These are phyloP conservation scores for Neoboletus subvelutipes DNA, from an alignment of 768 basidiomycete species.

Conservation along the genomic window DNA sequence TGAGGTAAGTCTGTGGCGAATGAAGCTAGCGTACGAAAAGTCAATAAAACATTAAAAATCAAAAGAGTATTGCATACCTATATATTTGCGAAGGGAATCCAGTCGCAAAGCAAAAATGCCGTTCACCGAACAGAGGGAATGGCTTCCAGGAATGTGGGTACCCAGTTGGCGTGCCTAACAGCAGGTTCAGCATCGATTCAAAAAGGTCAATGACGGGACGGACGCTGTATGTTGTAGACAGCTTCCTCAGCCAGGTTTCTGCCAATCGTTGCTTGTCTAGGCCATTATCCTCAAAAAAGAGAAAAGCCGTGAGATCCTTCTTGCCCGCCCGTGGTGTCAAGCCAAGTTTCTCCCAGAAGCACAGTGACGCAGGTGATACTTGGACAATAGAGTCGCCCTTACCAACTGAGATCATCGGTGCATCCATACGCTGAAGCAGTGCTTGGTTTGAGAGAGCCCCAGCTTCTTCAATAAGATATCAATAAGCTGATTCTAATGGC, in stretches of 20 bases:
- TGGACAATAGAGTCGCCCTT: slow-evolving; percentile 72
- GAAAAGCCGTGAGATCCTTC: slow-evolving; percentile 69
- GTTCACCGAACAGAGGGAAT: slow-evolving; percentile 44
- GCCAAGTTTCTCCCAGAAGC: slow-evolving; percentile 87
- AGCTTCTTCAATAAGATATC: slow-evolving; percentile 1
- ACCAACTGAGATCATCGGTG: slow-evolving; percentile 62
- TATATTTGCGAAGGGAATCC: slow-evolving; percentile 68
- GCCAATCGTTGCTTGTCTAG: slow-evolving; percentile 47
- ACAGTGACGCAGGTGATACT: slow-evolving; percentile 63
- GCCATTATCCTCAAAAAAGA: slow-evolving; percentile 63
- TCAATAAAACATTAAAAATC: neutral
- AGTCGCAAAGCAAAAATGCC: slow-evolving; percentile 65
- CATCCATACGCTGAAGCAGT: slow-evolving; percentile 38
- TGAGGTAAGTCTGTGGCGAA: slow-evolving; percentile 47
- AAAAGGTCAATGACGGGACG: slow-evolving; percentile 23
- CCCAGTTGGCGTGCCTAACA: slow-evolving; percentile 63
- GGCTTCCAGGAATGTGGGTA: slow-evolving; percentile 50
- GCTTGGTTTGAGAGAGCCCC: slow-evolving; percentile 2
- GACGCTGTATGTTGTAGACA: slow-evolving; percentile 61
- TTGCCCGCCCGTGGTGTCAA: slow-evolving; percentile 65
- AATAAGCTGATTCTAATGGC: neutral
- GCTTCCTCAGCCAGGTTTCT: slow-evolving; percentile 57
- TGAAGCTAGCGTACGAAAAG: slow-evolving; percentile 37
- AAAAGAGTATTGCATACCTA: slow-evolving; percentile 42
- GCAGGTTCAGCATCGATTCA: slow-evolving; percentile 10